phyloP scores from a whole-genome alignment of 108 stramenopile genomes.

The Conticribra weissflogii region DNA sequence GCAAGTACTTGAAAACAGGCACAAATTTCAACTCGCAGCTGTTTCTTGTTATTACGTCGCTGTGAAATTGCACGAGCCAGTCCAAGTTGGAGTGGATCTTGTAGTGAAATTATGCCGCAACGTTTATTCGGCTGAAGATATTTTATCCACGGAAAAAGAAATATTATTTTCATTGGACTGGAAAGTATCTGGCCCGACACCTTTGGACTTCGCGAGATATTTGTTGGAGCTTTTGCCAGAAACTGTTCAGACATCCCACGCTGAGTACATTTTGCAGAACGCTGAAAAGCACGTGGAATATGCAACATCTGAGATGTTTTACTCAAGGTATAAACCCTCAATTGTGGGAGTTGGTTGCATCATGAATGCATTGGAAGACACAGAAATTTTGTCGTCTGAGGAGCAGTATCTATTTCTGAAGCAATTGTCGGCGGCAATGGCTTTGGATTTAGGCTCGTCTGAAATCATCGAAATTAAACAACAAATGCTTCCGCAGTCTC shows the following conservation, averaged over 20 bases:
- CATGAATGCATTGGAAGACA: neutral
- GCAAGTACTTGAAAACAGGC: constrained; percentile 21
- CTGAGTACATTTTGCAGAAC: neutral
- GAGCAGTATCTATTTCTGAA: neutral
- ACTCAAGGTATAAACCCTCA: neutral
- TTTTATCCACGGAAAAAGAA: constrained; percentile 42
- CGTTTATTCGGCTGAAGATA: constrained; percentile 24
- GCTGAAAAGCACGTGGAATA: constrained; percentile 19
- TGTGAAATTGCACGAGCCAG: constrained; percentile 70
- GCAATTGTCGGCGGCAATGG: neutral
- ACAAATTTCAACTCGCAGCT: constrained; percentile 65
- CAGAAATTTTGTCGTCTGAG: neutral
- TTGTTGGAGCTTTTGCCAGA: constrained; percentile 29
- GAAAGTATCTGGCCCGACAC: constrained; percentile 43
- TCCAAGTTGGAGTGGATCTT: constrained; percentile 36
- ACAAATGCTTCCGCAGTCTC: neutral
- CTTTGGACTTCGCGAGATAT: constrained; percentile 44
- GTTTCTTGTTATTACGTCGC: constrained; percentile 71
- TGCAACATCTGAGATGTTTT: neutral
- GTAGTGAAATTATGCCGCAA: constrained; percentile 35
- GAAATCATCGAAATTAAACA: neutral
- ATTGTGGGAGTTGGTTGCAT: neutral
- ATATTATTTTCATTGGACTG: constrained; percentile 44
- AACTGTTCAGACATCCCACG: neutral
- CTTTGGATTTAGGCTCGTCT: neutral